phyloP scores from a whole-genome alignment of 2,329 filamentous ascomycete genomes.

The Phialophora macrospora region DNA sequence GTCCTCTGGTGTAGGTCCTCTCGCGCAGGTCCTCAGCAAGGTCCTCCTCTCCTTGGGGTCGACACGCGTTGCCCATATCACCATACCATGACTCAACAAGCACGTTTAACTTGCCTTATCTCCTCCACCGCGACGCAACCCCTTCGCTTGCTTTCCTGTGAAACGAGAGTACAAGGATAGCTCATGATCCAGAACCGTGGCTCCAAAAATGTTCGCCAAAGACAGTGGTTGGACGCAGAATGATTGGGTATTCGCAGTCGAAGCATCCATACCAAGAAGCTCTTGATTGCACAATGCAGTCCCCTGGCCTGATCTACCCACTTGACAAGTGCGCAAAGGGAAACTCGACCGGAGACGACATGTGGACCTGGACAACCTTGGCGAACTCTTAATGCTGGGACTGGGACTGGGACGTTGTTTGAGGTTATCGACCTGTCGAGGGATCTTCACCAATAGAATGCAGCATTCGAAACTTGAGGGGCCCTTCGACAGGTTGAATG shows the following conservation, averaged over 20 bases:
- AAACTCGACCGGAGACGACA: neutral
- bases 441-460: too few species aligned
- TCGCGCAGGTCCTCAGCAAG: neutral
- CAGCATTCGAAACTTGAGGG: too few species aligned
- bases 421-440: too few species aligned
- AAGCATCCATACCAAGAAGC: neutral
- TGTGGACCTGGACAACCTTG: too few species aligned
- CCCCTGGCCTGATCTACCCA: neutral
- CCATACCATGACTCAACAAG: neutral
- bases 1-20: neutral
- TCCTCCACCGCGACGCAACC: neutral
- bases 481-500: too few species aligned
- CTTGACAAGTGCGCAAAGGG: neutral
- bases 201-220: neutral
- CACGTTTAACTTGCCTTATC: neutral
- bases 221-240: neutral
- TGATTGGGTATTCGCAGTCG: constrained; percentile 9
- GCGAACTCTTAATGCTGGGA: too few species aligned
- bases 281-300: neutral
- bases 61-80: neutral
- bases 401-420: too few species aligned
- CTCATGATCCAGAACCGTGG: neutral
- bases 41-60: neutral
- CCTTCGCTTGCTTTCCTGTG: neutral
- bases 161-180: neutral